Evolutionary conservation across 2,329 filamentous ascomycete species (phyloP).

Genomic region (Sporothrix phasma): DNA sequence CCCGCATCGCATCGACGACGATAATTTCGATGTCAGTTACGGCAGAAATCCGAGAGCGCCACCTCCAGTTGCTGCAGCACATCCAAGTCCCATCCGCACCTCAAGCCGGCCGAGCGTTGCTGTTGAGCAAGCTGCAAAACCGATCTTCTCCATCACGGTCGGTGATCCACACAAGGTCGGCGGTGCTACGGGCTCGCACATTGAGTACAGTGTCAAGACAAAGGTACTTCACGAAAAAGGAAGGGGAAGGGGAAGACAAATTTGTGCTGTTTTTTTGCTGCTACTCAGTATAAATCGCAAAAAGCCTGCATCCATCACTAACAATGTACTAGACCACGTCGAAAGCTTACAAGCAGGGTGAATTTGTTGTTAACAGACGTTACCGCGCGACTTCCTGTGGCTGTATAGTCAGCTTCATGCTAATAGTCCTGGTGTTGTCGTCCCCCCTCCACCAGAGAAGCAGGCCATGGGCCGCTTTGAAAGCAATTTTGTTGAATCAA

Average conservation of each 20-base stretch:
- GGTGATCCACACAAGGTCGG: constrained; percentile 98
- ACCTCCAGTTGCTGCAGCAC: constrained; percentile 51
- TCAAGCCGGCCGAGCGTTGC: constrained; percentile 68
- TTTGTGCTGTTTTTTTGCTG: no score
- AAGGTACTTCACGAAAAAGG: constrained; percentile 63
- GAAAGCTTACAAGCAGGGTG: constrained; percentile 85
- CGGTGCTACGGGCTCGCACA: constrained; percentile 92
- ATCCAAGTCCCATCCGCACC: constrained; percentile 41
- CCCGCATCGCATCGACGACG: constrained; percentile 59
- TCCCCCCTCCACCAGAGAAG: constrained; percentile 94
- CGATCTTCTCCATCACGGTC: constrained; percentile 79
- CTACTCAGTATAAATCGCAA: background rate
- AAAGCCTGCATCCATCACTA: background rate
- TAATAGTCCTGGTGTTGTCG: constrained; percentile 90
- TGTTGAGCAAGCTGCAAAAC: constrained; percentile 87
- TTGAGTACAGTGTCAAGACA: constrained; percentile 91
- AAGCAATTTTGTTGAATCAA: constrained; percentile 88
- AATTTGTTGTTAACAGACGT: constrained; percentile 86
- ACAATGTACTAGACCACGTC: constrained; percentile 61
- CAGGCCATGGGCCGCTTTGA: constrained; percentile 95
- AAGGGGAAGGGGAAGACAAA: no score
- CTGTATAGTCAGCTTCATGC: constrained; percentile 89
- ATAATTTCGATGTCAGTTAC: constrained; percentile 50
- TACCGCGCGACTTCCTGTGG: constrained; percentile 97
- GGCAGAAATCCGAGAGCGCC: constrained; percentile 52